A percentile compares a stretch with the other conserved stretches of the same genome.
Evolutionary conservation across 2,329 filamentous ascomycete genomes (phyloP).

Genomic region (Cladosporium colombiae): DNA sequence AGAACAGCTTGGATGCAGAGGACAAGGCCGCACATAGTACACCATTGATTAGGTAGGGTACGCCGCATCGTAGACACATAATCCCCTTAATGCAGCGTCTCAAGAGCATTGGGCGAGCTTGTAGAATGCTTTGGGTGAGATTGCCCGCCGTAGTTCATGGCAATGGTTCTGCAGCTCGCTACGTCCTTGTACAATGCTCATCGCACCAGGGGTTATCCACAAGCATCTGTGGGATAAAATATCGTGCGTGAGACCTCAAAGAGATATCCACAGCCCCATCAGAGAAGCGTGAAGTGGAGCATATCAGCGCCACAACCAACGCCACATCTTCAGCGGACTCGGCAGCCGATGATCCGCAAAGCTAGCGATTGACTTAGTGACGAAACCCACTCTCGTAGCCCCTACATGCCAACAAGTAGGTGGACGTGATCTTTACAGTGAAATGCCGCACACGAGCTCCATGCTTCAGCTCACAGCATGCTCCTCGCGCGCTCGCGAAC

Average conservation of each 20-base stretch:
- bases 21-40: background rate
- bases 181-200: background rate
- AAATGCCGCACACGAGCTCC: background rate
- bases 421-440: background rate
- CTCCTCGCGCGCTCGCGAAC: background rate
- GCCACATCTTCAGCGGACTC: background rate
- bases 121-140: background rate
- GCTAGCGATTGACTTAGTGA: background rate
- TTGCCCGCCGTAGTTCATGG: background rate
- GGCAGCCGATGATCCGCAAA: background rate
- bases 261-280: background rate
- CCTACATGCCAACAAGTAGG: background rate
- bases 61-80: background rate
- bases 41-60: background rate
- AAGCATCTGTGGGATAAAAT: background rate
- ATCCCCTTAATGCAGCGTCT: background rate
- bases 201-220: background rate
- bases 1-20: background rate
- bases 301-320: background rate
- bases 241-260: background rate
- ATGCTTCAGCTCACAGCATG: constrained; percentile 2
- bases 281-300: background rate
- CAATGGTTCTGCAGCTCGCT: background rate
- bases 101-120: background rate
- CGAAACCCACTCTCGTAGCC: background rate